Evolutionary conservation across 2,329 filamentous ascomycete genomes (phyloP).

Genomic region (Hortaea sp.): DNA sequence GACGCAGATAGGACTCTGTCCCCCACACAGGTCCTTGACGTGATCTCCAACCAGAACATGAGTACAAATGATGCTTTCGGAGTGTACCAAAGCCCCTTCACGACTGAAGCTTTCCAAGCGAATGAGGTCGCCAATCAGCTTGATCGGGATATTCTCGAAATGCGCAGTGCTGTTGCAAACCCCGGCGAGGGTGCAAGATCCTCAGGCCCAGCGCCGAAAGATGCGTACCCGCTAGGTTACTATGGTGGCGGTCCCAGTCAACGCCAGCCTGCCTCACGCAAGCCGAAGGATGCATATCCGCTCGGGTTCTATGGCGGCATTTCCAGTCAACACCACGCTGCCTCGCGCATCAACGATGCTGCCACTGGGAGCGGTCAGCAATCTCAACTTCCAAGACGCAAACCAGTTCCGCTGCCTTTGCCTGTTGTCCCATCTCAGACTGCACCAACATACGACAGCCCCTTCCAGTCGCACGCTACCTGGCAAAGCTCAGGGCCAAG

Average conservation of each 20-base stretch:
- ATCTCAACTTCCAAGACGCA: constrained; percentile 1
- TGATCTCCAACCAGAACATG: neutral
- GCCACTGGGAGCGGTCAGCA: too few species aligned
- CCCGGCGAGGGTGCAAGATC: neutral
- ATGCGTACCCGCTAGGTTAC: constrained; percentile 4
- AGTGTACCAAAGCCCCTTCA: neutral
- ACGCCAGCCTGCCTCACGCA: constrained; percentile 4
- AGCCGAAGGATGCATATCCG: constrained; percentile 10
- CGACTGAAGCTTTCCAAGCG: neutral
- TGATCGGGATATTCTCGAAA: constrained; percentile 1
- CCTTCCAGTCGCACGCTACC: neutral
- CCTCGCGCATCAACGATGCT: neutral
- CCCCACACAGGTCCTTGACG: neutral
- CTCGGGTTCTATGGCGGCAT: constrained; percentile 12
- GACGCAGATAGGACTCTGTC: neutral
- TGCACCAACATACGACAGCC: neutral
- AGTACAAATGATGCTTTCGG: neutral
- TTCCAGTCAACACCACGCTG: constrained; percentile 13
- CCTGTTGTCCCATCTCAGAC: neutral
- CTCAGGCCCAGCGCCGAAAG: too few species aligned
- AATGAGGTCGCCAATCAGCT: neutral
- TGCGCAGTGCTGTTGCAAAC: neutral
- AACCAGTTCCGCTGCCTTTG: constrained; percentile 5
- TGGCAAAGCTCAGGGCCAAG: neutral
- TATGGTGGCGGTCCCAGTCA: constrained; percentile 7